Base-by-base conservation (phyloP, 495 filamentous ascomycete genomes). In the Daldinia childiae region DNA sequence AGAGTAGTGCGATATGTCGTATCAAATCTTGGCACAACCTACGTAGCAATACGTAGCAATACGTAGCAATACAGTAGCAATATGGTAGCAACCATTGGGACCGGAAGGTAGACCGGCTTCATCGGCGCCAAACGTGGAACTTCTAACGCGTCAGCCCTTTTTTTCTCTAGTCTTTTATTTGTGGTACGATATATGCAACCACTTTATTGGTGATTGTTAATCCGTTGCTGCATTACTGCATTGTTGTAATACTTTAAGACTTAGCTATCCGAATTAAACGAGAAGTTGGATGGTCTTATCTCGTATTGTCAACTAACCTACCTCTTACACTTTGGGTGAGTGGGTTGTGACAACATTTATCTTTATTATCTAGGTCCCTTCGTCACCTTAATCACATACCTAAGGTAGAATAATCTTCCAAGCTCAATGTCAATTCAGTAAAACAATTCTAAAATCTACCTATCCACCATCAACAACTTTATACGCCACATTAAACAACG, bases 121-220 rank as follows among this genome's bases (percentile, higher is more conserved):
- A 66, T 66, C 57, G 65, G 61, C 65, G 51, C 58, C 15, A 54
- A 54, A 66, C 70, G 56, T 73, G 71, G 65, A 73, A 73, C 71
- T 69, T 21, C 32, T 56, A 69, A 73, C 66, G 71, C 71, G 71
- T 73, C 71, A 73, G 61, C 51, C 41, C 1, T 55, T 55, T 55
- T 55, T 29, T 54, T 64, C 60, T 58, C 59, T 60, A 60, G 32
- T 64, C 41, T 67, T 55, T 54, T 24, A 32, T 29, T 43, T 50
- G 24, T 57, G 48, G 27, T 48, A 58, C 43, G 45, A 60, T 32
- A 43, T 56, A 43, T 34, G 57, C 34, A 57, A 56, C 43, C 43
- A 24, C 19, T 48, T 4, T 19, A 48, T 48, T 56, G 39, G 41
- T 58, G 63, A 21, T 0, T 58, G 58, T 34, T 54, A 48, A 58